phyloP scores from a whole-genome alignment of 75 land plant species.

The Gnetum montanum region DNA sequence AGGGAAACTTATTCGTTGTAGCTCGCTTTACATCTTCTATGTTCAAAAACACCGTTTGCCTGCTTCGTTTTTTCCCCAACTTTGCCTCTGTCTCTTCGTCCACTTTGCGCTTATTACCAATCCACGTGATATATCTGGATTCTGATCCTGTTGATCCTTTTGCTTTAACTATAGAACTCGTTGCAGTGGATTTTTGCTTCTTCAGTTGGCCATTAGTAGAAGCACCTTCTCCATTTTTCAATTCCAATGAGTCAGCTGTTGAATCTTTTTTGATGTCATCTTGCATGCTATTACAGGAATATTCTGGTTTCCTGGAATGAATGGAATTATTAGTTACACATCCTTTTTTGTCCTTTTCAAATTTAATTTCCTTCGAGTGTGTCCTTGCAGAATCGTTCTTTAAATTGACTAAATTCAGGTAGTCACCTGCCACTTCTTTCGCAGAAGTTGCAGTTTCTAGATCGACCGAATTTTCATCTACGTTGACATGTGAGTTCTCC shows the following conservation, averaged over 20 bases:
- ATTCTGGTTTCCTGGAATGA: too few relatives aligned
- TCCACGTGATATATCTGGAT: conserved; percentile 33
- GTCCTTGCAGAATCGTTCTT: too few relatives aligned
- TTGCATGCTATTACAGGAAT: conserved; percentile 12
- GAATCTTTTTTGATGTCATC: conserved; percentile 13
- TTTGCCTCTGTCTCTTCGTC: conserved; percentile 69
- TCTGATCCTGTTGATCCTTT: conserved; percentile 50
- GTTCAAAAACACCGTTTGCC: conserved; percentile 76
- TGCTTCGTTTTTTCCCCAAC: conserved; percentile 75
- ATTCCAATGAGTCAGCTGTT: conserved; percentile 20
- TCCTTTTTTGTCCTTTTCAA: too few relatives aligned
- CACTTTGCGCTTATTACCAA: conserved; percentile 40
- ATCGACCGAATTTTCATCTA: too few relatives aligned
- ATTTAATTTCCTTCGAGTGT: too few relatives aligned
- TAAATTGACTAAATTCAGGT: too few relatives aligned
- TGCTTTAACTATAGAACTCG: conserved; percentile 23
- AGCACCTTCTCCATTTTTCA: conserved; percentile 8
- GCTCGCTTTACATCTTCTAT: conserved; percentile 66
- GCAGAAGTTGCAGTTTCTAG: too few relatives aligned
- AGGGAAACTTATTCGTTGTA: conserved; percentile 47
- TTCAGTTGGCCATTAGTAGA: not conserved
- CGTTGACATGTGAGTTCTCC: too few relatives aligned
- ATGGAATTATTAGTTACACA: too few relatives aligned
- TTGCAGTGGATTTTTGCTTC: not conserved
- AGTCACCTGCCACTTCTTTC: too few relatives aligned